Conservation (phyloP, 2,329 filamentous ascomycete species). For the Penicillium sp. region DNA sequence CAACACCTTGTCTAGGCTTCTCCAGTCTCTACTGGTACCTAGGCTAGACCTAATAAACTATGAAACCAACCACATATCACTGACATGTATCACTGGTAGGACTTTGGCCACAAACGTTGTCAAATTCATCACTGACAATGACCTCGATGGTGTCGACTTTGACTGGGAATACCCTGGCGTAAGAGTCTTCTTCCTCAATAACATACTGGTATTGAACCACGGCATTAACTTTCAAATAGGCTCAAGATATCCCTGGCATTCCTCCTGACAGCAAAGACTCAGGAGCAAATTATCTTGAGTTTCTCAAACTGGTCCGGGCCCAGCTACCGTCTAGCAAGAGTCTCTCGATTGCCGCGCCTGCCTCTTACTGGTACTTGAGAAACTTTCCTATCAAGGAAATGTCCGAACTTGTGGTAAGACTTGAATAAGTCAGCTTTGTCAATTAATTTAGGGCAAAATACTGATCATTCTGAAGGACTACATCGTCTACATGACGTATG, state of each 20-base stretch:
- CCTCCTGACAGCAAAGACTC: slow-evolving; percentile 21
- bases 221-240: too few relatives aligned
- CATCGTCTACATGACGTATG: slow-evolving; percentile 5
- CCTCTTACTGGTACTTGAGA: slow-evolving; percentile 33
- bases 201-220: too few relatives aligned
- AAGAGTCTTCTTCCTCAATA: too few relatives aligned
- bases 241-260: slow-evolving; percentile 6
- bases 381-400: slow-evolving; percentile 29
- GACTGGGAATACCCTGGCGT: slow-evolving; percentile 38
- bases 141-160: slow-evolving; percentile 39
- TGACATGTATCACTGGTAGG: too few relatives aligned
- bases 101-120: slow-evolving; percentile 35
- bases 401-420: neutral
- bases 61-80: too few relatives aligned
- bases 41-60: too few relatives aligned
- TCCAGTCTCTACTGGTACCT: too few relatives aligned
- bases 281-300: slow-evolving; percentile 34
- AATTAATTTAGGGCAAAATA: too few relatives aligned
- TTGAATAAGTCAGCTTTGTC: too few relatives aligned
- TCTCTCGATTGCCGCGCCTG: slow-evolving; percentile 26
- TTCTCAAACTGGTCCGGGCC: slow-evolving; percentile 25
- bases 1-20: too few relatives aligned
- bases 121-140: slow-evolving; percentile 40
- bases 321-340: slow-evolving; percentile 14
- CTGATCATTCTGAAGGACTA: too few relatives aligned